These are phyloP conservation scores for Choiromyces venosus DNA, from an alignment of 495 filamentous ascomycete genomes.

Conservation along the genomic window DNA sequence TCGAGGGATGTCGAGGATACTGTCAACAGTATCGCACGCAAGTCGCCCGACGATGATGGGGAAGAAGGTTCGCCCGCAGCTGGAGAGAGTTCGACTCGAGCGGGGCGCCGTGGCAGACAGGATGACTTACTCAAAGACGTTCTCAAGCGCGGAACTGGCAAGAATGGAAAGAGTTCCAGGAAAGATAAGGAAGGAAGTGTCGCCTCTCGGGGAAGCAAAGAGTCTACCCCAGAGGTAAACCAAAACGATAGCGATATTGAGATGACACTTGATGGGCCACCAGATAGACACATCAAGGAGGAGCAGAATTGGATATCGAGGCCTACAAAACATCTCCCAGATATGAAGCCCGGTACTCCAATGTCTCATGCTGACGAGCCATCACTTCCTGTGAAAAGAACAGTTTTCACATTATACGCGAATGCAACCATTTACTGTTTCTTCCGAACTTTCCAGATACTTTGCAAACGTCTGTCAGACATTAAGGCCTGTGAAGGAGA, in stretches of 20 bases:
- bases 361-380: constrained; percentile 61
- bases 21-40: constrained; percentile 62
- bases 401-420: constrained; percentile 76
- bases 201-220: constrained; percentile 60
- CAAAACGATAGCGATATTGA: constrained; percentile 65
- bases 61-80: constrained; percentile 51
- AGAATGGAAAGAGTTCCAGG: constrained; percentile 57
- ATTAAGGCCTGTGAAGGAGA: constrained; percentile 71
- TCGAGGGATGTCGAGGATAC: constrained; percentile 67
- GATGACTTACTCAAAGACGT: constrained; percentile 70
- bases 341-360: constrained; percentile 42
- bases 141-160: constrained; percentile 66
- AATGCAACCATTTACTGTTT: constrained; percentile 89
- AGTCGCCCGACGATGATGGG: constrained; percentile 62
- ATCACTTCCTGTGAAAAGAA: constrained; percentile 73
- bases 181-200: constrained; percentile 68
- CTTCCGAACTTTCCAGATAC: constrained; percentile 79
- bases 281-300: constrained; percentile 48
- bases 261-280: constrained; percentile 49
- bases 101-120: constrained; percentile 27
- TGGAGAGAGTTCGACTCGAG: constrained; percentile 32
- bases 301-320: constrained; percentile 55
- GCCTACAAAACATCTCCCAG: constrained; percentile 45
- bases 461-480: constrained; percentile 74
- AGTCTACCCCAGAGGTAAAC: constrained; percentile 74